Evolutionary conservation across 2,329 filamentous ascomycete genomes (phyloP).

Genomic region (Sphaerostilbella broomeana): DNA sequence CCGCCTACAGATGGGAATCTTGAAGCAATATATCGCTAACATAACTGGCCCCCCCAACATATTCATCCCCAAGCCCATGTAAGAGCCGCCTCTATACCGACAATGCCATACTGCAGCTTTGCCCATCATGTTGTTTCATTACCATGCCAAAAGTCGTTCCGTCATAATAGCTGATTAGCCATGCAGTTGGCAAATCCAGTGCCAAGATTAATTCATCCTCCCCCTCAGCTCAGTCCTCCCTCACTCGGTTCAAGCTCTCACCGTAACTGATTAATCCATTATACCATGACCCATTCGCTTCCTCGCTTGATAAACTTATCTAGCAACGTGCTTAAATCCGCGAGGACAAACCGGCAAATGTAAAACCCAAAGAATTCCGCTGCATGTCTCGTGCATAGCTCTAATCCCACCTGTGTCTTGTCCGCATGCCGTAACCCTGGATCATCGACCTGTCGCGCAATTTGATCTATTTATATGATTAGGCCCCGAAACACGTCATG

Average conservation of each 20-base stretch:
- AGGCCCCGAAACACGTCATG: constrained; percentile 14
- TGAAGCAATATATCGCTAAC: too few species aligned
- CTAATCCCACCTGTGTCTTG: constrained; percentile 89
- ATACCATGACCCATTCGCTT: constrained; percentile 73
- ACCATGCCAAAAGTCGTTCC: too few species aligned
- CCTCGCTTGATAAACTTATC: constrained; percentile 97
- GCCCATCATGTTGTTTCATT: too few species aligned
- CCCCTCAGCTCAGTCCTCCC: neutral
- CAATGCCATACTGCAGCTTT: too few species aligned
- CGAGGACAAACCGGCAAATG: constrained; percentile 87
- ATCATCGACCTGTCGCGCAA: constrained; percentile 92
- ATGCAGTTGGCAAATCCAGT: too few species aligned
- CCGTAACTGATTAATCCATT: neutral
- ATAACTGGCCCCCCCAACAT: too few species aligned
- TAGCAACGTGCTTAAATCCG: constrained; percentile 74
- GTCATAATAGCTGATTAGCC: too few species aligned
- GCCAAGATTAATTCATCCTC: neutral
- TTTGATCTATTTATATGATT: constrained; percentile 61
- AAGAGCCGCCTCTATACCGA: too few species aligned
- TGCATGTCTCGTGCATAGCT: constrained; percentile 86
- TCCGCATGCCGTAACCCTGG: constrained; percentile 86
- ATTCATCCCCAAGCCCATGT: too few species aligned
- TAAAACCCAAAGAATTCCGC: constrained; percentile 98
- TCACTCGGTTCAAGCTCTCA: neutral
- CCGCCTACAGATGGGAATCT: too few species aligned